Evolutionary conservation across 2,329 filamentous ascomycete genomes (phyloP).

Genomic region (Aspergillus tamarii): DNA sequence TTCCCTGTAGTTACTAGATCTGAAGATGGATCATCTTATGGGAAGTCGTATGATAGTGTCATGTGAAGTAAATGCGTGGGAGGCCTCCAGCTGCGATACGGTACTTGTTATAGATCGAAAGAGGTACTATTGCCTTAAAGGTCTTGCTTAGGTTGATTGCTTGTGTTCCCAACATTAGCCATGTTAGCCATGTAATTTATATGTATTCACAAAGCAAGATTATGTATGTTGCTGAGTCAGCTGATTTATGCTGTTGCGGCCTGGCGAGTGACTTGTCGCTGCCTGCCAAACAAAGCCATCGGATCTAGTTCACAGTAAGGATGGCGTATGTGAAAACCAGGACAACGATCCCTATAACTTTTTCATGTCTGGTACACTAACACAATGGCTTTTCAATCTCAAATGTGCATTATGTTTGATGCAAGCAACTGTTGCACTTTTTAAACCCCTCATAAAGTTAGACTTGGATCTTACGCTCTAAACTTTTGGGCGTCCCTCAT

Average conservation of each 20-base stretch:
- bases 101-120: background rate
- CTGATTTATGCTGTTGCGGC: background rate
- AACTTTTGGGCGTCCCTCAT: background rate
- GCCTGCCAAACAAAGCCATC: background rate
- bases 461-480: background rate
- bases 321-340: background rate
- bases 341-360: background rate
- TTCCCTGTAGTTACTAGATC: background rate
- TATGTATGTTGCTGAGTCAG: background rate
- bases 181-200: background rate
- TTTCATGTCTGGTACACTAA: background rate
- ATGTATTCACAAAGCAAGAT: background rate
- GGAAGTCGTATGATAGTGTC: background rate
- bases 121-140: background rate
- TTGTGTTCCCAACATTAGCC: background rate
- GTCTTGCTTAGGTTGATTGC: background rate
- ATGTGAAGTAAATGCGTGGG: background rate
- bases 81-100: no score
- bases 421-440: background rate
- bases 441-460: background rate
- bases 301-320: background rate
- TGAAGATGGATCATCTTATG: background rate
- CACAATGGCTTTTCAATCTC: background rate
- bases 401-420: background rate
- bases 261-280: background rate